phyloP scores from a whole-genome alignment of 441 rosid species.

The Pelargonium hybrid region DNA sequence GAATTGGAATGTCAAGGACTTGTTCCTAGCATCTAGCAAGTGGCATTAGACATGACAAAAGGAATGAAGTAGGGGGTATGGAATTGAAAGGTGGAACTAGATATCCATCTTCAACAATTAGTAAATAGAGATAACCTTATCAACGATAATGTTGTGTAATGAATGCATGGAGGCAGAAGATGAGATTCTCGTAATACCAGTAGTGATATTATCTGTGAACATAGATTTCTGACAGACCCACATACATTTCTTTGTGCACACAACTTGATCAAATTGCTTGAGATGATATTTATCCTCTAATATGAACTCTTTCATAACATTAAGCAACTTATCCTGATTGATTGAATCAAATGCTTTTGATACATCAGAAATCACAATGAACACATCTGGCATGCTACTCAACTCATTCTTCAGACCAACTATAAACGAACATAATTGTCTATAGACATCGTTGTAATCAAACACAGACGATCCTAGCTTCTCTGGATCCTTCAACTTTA shows the following conservation, averaged over 20 bases:
- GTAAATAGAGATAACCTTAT: conserved; percentile 2
- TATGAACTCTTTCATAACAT: conserved; percentile 40
- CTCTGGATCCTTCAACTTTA: conserved; percentile 54
- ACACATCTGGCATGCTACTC: conserved; percentile 35
- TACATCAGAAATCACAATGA: conserved; percentile 70
- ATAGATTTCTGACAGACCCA: conserved; percentile 34
- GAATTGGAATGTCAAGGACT: not conserved
- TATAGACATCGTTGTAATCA: conserved; percentile 73
- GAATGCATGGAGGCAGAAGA: conserved; percentile 34
- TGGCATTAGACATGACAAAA: conserved; percentile 8
- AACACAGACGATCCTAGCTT: conserved; percentile 71
- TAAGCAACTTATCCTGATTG: conserved; percentile 58
- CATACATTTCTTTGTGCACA: conserved; percentile 34
- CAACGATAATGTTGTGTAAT: conserved; percentile 30
- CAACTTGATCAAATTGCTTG: conserved; percentile 38
- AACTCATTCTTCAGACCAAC: conserved; percentile 40
- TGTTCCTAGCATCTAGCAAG: conserved; percentile 7
- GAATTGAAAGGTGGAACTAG: not conserved
- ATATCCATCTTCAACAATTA: not conserved
- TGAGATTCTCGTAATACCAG: conserved; percentile 24
- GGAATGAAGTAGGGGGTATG: conserved; percentile 2
- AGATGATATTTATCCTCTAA: conserved; percentile 39
- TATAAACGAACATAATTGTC: conserved; percentile 53
- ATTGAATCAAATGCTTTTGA: conserved; percentile 79
- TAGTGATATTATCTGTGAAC: conserved; percentile 20